Conservation (phyloP, 768 basidiomycete genomes). For the Phlebiopsis gigantea region DNA sequence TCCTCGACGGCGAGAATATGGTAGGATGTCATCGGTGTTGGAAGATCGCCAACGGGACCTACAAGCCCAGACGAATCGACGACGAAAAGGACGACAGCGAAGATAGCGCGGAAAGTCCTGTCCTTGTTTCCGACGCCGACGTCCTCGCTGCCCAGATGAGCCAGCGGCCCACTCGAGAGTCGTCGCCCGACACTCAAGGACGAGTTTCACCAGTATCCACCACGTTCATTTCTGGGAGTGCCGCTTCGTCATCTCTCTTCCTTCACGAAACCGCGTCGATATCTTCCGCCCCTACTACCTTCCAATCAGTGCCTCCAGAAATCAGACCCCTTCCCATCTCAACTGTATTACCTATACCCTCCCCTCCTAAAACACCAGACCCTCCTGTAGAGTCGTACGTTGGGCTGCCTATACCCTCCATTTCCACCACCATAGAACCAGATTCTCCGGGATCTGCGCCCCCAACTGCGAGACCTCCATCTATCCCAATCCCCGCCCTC, state of each 20-base stretch:
- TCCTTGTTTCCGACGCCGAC: neutral
- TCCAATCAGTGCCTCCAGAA: slow-evolving; percentile 8
- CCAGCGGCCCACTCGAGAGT: neutral
- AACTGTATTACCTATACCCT: neutral
- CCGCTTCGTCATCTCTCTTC: slow-evolving; percentile 11
- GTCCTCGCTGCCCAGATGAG: neutral
- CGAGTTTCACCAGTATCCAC: slow-evolving; percentile 10
- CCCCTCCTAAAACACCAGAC: slow-evolving; percentile 13
- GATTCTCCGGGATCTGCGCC: slow-evolving; percentile 27
- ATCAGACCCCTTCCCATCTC: neutral
- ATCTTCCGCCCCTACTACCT: slow-evolving; percentile 23
- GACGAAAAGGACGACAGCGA: slow-evolving; percentile 17
- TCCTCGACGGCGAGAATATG: slow-evolving; percentile 89
- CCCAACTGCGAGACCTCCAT: neutral
- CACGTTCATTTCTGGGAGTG: slow-evolving; percentile 3
- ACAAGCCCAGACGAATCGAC: slow-evolving; percentile 26
- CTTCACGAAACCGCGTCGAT: slow-evolving; percentile 16
- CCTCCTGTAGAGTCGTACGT: slow-evolving; percentile 26
- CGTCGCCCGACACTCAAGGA: neutral
- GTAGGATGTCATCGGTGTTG: slow-evolving; percentile 93
- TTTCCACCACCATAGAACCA: slow-evolving; percentile 43
- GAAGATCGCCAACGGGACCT: slow-evolving; percentile 78
- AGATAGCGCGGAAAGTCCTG: slow-evolving; percentile 3
- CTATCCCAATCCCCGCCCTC: neutral
- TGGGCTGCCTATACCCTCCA: slow-evolving; percentile 46